Conservation (phyloP, 2,329 filamentous ascomycete species). For the Diaporthe velutina region DNA sequence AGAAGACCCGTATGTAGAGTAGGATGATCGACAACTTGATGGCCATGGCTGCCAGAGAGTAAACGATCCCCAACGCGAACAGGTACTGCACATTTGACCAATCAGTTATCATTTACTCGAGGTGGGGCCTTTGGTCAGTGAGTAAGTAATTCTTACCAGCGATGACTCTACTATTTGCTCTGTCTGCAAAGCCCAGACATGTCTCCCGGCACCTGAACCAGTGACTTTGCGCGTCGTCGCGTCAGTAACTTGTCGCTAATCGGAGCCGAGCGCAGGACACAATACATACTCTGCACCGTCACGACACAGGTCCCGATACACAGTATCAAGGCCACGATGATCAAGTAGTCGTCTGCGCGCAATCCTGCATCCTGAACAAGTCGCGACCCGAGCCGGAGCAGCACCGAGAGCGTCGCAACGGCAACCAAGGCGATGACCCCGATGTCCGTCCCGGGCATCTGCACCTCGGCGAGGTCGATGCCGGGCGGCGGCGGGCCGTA, state of each 20-base stretch:
- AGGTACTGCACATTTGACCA: conserved; percentile 6
- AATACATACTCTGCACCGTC: neutral
- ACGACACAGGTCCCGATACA: conserved; percentile 5
- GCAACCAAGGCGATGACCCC: conserved; percentile 17
- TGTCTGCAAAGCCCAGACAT: conserved; percentile 3
- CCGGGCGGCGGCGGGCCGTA: conserved; percentile 25
- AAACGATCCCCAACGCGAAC: neutral
- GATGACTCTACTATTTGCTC: neutral
- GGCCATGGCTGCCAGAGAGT: conserved; percentile 9
- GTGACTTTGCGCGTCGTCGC: neutral
- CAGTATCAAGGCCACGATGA: neutral
- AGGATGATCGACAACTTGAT: conserved; percentile 23
- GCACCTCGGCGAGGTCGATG: conserved; percentile 22
- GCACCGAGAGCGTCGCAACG: conserved; percentile 15
- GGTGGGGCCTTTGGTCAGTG: neutral
- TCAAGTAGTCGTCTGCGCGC: conserved; percentile 8
- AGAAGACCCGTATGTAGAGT: conserved; percentile 6
- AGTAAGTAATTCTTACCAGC: neutral
- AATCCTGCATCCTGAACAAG: conserved; percentile 22
- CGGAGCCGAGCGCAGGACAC: neutral
- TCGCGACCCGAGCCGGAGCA: conserved; percentile 18
- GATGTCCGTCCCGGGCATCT: conserved; percentile 8
- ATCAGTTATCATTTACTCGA: neutral
- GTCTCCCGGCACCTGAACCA: conserved; percentile 1
- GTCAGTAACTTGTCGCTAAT: neutral